Conservation (phyloP, 805 yeast species). For the Candida ponderosae region DNA sequence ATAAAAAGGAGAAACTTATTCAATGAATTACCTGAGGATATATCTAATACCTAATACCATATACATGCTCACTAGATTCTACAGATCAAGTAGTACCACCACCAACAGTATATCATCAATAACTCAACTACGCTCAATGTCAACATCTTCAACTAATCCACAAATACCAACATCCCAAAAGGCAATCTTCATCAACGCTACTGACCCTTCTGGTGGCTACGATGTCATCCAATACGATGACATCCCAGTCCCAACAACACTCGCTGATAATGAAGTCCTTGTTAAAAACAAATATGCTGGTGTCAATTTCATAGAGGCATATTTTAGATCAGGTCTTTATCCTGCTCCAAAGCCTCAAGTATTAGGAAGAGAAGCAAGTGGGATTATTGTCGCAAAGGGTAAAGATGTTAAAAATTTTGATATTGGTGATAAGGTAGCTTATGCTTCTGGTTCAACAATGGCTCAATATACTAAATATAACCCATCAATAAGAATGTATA, state of each 20-base stretch:
- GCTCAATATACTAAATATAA: slow-evolving; percentile 61
- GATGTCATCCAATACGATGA: slow-evolving; percentile 51
- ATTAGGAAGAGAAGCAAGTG: slow-evolving; percentile 71
- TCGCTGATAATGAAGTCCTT: slow-evolving; percentile 46
- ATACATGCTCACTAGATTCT: too few species aligned
- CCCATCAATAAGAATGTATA: slow-evolving; percentile 29
- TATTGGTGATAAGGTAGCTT: slow-evolving; percentile 70
- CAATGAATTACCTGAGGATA: too few species aligned
- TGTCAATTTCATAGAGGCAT: slow-evolving; percentile 73
- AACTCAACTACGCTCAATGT: too few species aligned
- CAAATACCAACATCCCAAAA: slow-evolving; percentile 53
- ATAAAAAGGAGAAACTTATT: too few species aligned
- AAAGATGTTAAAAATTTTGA: slow-evolving; percentile 40
- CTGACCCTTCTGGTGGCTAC: slow-evolving; percentile 34
- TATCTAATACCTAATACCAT: too few species aligned
- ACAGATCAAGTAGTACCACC: too few species aligned
- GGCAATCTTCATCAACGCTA: slow-evolving; percentile 45
- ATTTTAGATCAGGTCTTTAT: slow-evolving; percentile 75
- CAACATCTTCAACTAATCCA: too few species aligned
- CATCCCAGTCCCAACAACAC: slow-evolving; percentile 53
- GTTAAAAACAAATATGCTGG: slow-evolving; percentile 75
- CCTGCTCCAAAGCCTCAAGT: slow-evolving; percentile 52
- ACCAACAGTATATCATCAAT: too few species aligned
- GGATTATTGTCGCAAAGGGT: slow-evolving; percentile 62
- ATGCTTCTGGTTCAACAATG: slow-evolving; percentile 44